Evolutionary conservation across 177 flowering plant species (phyloP).

Genomic region (Vitis hybrid): DNA sequence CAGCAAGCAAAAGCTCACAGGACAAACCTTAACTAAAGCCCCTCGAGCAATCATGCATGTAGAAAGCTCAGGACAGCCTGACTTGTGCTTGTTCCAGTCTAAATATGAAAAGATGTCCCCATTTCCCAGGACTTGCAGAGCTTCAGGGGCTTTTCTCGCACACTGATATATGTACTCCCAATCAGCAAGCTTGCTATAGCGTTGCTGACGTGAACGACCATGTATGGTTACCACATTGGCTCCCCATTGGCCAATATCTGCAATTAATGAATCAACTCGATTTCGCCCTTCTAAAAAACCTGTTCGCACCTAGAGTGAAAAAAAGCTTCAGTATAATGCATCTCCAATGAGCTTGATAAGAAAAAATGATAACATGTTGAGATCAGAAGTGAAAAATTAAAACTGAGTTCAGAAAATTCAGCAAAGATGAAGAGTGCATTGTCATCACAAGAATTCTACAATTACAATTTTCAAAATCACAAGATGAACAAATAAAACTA

Average conservation of each 20-base stretch:
- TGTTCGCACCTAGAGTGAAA: constrained; percentile 69
- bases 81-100: constrained; percentile 80
- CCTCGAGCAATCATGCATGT: constrained; percentile 95
- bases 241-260: constrained; percentile 84
- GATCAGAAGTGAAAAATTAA: no score
- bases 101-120: constrained; percentile 87
- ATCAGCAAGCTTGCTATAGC: constrained; percentile 94
- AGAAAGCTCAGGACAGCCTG: constrained; percentile 73
- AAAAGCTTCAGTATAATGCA: not conserved
- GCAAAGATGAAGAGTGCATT: no score
- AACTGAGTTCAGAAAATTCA: no score
- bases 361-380: no score
- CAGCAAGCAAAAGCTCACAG: not conserved
- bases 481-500: not conserved
- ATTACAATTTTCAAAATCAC: no score
- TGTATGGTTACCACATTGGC: constrained; percentile 90
- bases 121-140: constrained; percentile 81
- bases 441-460: not conserved
- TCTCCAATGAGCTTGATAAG: no score
- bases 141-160: constrained; percentile 59
- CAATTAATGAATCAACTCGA: constrained; percentile 78
- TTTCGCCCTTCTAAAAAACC: constrained; percentile 89
- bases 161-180: constrained; percentile 92
- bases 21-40: constrained; percentile 77
- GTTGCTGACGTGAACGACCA: constrained; percentile 95